Conservation (phyloP, 2,329 filamentous ascomycete species). For the Botrytis paeoniae region DNA sequence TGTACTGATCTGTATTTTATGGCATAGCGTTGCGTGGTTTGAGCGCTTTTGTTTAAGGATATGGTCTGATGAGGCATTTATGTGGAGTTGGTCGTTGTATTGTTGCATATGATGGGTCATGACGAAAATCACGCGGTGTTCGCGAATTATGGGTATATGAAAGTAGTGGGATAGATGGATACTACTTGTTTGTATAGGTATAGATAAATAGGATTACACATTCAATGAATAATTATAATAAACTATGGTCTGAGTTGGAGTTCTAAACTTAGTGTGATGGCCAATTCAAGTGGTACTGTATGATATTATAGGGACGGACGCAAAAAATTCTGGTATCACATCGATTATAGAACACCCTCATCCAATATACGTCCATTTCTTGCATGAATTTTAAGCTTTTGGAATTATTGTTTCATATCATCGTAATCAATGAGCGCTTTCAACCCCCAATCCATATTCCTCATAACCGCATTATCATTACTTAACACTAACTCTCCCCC, state of each 20-base stretch:
- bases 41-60: not conserved
- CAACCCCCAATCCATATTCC: not conserved
- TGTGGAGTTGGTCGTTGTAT: not conserved
- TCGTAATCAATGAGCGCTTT: not conserved
- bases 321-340: too few species aligned
- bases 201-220: not conserved
- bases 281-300: not conserved
- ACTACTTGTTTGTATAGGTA: constrained; percentile 1
- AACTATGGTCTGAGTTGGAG: not conserved
- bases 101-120: not conserved
- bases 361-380: not conserved
- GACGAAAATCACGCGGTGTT: not conserved
- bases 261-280: not conserved
- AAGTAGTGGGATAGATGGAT: not conserved
- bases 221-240: not conserved
- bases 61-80: not conserved
- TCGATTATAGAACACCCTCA: too few species aligned
- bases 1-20: not conserved
- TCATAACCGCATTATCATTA: not conserved
- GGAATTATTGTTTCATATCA: not conserved
- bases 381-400: not conserved
- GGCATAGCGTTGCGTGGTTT: constrained; percentile 6
- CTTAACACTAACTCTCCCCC: too few species aligned
- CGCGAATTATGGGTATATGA: not conserved
- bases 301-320: not conserved